These are phyloP conservation scores for Talaromyces marneffei DNA, from an alignment of 2,329 filamentous ascomycete species.

Conservation along the genomic window DNA sequence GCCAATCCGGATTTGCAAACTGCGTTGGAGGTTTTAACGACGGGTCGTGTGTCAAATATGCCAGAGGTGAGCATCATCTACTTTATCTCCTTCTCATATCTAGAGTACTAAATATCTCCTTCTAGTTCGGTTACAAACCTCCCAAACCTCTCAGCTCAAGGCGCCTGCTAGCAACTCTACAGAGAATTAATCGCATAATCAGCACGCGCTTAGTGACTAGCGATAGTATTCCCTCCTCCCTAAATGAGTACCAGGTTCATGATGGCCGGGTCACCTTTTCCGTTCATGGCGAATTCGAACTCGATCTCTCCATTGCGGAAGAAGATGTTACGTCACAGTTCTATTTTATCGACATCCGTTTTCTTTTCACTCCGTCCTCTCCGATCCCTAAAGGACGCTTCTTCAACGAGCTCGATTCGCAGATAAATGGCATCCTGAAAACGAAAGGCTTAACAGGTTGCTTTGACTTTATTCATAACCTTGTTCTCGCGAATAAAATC, in stretches of 20 bases:
- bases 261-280: slow-evolving; percentile 87
- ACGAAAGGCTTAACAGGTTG: slow-evolving; percentile 70
- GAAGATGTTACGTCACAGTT: slow-evolving; percentile 80
- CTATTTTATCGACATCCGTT: slow-evolving; percentile 89
- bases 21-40: slow-evolving; percentile 76
- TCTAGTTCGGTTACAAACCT: slow-evolving; percentile 68
- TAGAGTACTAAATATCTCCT: slow-evolving; percentile 15
- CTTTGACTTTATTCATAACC: slow-evolving; percentile 80
- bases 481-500: slow-evolving; percentile 85
- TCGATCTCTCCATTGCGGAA: slow-evolving; percentile 84
- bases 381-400: slow-evolving; percentile 59
- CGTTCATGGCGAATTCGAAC: slow-evolving; percentile 78
- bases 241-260: slow-evolving; percentile 69
- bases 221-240: slow-evolving; percentile 72
- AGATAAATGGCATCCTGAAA: slow-evolving; percentile 65
- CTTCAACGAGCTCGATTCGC: slow-evolving; percentile 60
- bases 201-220: slow-evolving; percentile 78
- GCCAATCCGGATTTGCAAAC: slow-evolving; percentile 88
- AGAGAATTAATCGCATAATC: slow-evolving; percentile 76
- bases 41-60: slow-evolving; percentile 70
- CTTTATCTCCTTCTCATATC: slow-evolving; percentile 11
- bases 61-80: slow-evolving; percentile 58
- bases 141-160: slow-evolving; percentile 64
- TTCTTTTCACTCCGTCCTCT: slow-evolving; percentile 67
- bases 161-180: slow-evolving; percentile 67